Conservation (phyloP, 176 grass and related monocot species). For the Zea mays region Zm-B73-REFERENCE-NAM-5.0 NC_050099.1:162254501-162255000, state of each 20-base stretch:
- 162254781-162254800: background rate
- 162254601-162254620: slow-evolving; percentile 93
- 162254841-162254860: background rate
- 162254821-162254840: background rate
- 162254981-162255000: slow-evolving; percentile 52
- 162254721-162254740: background rate
- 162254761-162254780: slow-evolving; percentile 18
- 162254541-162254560: slow-evolving; percentile 78
- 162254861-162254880: background rate
- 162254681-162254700: background rate
- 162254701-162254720: background rate
- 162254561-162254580: slow-evolving; percentile 98
- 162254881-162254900: background rate
- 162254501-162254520: slow-evolving; percentile 78
- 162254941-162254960: background rate
- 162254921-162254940: background rate
- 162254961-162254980: slow-evolving; percentile 13
- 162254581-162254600: slow-evolving; percentile 90
- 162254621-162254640: slow-evolving; percentile 97
- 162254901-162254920: background rate
- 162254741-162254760: background rate
- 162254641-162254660: slow-evolving; percentile 66
- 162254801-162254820: background rate
- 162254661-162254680: background rate
- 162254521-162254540: slow-evolving; percentile 97